phyloP scores from a whole-genome alignment of 2,329 filamentous ascomycete species.

The Fusarium sulawesiense region DNA sequence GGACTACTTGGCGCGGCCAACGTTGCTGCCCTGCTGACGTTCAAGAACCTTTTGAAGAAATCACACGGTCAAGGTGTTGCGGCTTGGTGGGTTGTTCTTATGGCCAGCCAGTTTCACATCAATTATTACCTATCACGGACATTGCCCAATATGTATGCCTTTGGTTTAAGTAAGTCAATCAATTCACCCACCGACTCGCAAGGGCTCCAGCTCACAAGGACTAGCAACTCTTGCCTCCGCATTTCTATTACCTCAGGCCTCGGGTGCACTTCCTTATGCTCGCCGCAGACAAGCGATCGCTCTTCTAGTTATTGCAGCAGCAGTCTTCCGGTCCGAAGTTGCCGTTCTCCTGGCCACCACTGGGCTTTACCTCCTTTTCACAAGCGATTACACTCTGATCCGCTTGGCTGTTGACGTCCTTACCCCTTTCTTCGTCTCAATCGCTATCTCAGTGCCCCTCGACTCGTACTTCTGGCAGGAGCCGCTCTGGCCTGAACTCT shows the following conservation, averaged over 20 bases:
- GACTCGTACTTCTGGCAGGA: conserved; percentile 97
- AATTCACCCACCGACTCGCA: not conserved
- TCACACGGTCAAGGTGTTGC: conserved; percentile 76
- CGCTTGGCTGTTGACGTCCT: conserved; percentile 74
- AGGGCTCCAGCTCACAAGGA: not conserved
- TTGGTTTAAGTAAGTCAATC: conserved; percentile 76
- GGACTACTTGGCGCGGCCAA: conserved; percentile 83
- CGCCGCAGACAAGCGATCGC: conserved; percentile 74
- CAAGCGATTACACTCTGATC: conserved; percentile 62
- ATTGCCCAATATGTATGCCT: conserved; percentile 96
- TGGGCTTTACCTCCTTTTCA: conserved; percentile 71
- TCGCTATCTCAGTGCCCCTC: conserved; percentile 76
- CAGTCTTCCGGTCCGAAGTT: conserved; percentile 90
- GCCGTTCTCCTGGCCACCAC: conserved; percentile 81
- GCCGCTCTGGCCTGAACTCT: conserved; percentile 88
- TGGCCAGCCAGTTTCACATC: conserved; percentile 89
- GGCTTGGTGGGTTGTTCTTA: conserved; percentile 83
- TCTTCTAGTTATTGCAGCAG: conserved; percentile 81
- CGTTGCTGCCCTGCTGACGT: conserved; percentile 73
- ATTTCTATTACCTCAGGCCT: conserved; percentile 54
- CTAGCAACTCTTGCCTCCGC: conserved; percentile 74
- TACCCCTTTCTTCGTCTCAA: conserved; percentile 71
- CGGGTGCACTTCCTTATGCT: conserved; percentile 45
- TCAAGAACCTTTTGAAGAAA: conserved; percentile 70
- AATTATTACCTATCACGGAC: conserved; percentile 93